Base-by-base conservation (phyloP, 2,329 filamentous ascomycete species). In the Curvularia spicifera region DNA sequence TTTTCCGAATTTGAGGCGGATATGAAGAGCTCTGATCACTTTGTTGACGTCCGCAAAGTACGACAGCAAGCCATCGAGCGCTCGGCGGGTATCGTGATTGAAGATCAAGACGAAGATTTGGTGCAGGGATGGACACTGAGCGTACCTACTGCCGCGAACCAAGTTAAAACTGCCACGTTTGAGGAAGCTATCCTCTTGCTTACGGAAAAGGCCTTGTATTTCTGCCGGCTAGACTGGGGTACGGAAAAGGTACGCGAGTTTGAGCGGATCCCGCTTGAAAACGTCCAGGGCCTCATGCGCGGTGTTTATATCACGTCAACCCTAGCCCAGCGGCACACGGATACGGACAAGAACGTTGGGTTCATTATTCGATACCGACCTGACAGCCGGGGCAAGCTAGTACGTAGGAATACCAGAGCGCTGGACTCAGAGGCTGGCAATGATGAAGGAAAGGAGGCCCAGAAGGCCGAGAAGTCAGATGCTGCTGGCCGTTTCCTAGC, bases 1-100 rank as follows among this genome's bases (percentile, higher is more conserved):
- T 98, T 98, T 72, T 91, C 94, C 56, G 95, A 99, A 66, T 99
- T 99, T 63, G 93, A 97, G 71, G 87, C 89, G 15, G 90, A 93
- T 67, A 93, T 99, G 87, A 96, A 93, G 85, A 93, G 89, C 43
- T 90, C 91, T 45, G 95, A 99, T 71, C 94, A 94, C 13, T 93
- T 92, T 0, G 87, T 98, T 13, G 96, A 94, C 1, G 87, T 97
- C 74, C 83, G 87, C 35, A 92, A 90, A 68, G 88, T 97, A 74
- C 86, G 94, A 40, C 90, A 96, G 73, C 89, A 91, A 63, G 95
- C 95, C 8, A 94, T 98, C 61, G 93, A 97, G 68, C 90, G 90
- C 3, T 94, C 91, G 66, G 89, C 91, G 65, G 91, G 91, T 69
- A 90, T 96, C 39, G 93, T 96, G 4, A 88, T 98, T 43, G 80